Percentiles rank a stretch among this genome's conserved stretches.
Conservation (phyloP, 2,329 filamentous ascomycete genomes). For the Coniochaeta sp. region DNA sequence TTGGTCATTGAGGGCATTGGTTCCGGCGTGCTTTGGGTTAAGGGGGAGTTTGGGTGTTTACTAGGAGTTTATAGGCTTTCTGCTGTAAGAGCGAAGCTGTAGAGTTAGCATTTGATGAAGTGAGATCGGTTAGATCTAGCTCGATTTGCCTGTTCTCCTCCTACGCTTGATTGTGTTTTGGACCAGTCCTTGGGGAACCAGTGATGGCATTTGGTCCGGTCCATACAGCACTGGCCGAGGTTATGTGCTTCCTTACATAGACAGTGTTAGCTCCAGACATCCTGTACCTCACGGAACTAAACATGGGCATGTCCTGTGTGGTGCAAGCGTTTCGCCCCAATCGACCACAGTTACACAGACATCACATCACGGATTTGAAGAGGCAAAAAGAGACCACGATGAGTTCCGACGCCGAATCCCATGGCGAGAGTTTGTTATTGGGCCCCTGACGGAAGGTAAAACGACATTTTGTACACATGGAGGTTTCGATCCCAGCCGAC, state of each 20-base stretch:
- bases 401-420: background rate
- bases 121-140: background rate
- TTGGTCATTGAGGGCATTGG: background rate
- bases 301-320: too few species aligned
- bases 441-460: background rate
- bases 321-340: too few species aligned
- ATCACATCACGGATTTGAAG: background rate
- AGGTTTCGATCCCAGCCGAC: background rate
- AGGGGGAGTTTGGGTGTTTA: background rate
- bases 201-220: too few species aligned
- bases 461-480: conserved; percentile 11
- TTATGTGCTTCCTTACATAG: too few species aligned
- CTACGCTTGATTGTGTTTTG: background rate
- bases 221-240: too few species aligned
- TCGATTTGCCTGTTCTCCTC: background rate
- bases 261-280: too few species aligned
- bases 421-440: background rate
- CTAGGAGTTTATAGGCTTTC: background rate
- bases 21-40: background rate
- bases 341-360: background rate
- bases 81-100: background rate
- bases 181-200: too few species aligned
- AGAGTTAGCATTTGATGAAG: background rate
- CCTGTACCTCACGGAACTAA: too few species aligned
- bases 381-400: background rate